Percentiles rank a stretch among this genome's conserved stretches.
phyloP scores from a whole-genome alignment of 306 rosid species.

The Fragaria iinumae region DNA sequence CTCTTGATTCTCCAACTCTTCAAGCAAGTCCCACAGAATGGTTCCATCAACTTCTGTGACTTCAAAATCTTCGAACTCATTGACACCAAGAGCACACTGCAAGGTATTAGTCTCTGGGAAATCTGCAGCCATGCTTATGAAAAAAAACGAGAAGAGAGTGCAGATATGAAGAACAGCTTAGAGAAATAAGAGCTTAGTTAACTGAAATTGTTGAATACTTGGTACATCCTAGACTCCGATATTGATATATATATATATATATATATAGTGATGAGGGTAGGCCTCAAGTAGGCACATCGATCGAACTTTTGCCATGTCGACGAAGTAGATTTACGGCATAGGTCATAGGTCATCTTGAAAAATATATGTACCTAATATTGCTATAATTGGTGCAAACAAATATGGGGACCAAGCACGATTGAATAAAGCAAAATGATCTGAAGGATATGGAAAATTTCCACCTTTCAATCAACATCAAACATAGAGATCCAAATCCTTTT shows the following conservation, averaged over 20 bases:
- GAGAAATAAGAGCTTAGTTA: background rate
- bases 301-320: constrained; percentile 17
- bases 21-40: constrained; percentile 54
- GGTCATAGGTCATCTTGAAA: constrained; percentile 34
- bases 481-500: constrained; percentile 2
- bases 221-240: constrained; percentile 6
- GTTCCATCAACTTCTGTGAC: constrained; percentile 54
- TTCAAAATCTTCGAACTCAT: constrained; percentile 42
- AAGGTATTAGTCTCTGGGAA: background rate
- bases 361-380: constrained; percentile 45
- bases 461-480: constrained; percentile 5
- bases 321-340: background rate
- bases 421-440: constrained; percentile 15
- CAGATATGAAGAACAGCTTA: constrained; percentile 10
- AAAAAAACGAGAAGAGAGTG: background rate
- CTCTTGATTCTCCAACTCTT: constrained; percentile 37
- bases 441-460: constrained; percentile 29
- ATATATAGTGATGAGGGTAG: constrained; percentile 6
- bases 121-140: constrained; percentile 34
- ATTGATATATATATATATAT: background rate
- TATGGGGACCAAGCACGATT: constrained; percentile 22
- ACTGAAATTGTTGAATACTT: constrained; percentile 17
- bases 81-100: constrained; percentile 20
- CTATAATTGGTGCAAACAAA: constrained; percentile 35
- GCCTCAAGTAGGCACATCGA: constrained; percentile 17